These are phyloP conservation scores for Neoarthrinium moseri DNA, from an alignment of 2,329 filamentous ascomycete species.

Conservation along the genomic window DNA sequence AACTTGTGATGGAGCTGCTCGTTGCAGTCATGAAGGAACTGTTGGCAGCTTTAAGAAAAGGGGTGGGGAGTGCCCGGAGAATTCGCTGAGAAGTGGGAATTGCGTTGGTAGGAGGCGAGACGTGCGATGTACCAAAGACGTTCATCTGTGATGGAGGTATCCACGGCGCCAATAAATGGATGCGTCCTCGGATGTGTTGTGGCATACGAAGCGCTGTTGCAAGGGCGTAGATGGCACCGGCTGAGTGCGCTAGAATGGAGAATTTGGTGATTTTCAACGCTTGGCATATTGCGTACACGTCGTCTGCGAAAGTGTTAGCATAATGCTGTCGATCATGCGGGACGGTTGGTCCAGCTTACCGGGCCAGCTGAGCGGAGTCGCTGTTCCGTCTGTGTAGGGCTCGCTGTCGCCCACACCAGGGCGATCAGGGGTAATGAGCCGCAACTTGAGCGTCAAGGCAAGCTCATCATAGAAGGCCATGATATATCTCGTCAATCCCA, in stretches of 20 bases:
- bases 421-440: constrained; percentile 89
- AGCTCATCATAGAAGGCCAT: constrained; percentile 97
- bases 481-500: constrained; percentile 94
- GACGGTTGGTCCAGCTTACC: constrained; percentile 51
- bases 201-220: constrained; percentile 95
- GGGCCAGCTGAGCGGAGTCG: constrained; percentile 90
- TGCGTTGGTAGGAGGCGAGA: constrained; percentile 75
- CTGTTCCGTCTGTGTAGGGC: constrained; percentile 74
- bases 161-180: constrained; percentile 94
- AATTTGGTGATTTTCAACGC: constrained; percentile 91
- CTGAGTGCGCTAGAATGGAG: constrained; percentile 92
- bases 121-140: constrained; percentile 70
- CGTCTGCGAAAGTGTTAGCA: constrained; percentile 46
- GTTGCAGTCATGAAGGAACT: constrained; percentile 93
- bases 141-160: constrained; percentile 94
- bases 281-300: constrained; percentile 93
- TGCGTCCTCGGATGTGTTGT: constrained; percentile 89
- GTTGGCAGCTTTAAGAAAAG: constrained; percentile 90
- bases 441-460: constrained; percentile 80
- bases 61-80: constrained; percentile 82
- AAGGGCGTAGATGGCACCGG: constrained; percentile 95
- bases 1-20: constrained; percentile 79
- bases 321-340: neutral
- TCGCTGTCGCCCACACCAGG: constrained; percentile 94
- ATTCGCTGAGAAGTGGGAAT: constrained; percentile 92